phyloP scores from a whole-genome alignment of 768 basidiomycete genomes.

The Panellus pusillus region DNA sequence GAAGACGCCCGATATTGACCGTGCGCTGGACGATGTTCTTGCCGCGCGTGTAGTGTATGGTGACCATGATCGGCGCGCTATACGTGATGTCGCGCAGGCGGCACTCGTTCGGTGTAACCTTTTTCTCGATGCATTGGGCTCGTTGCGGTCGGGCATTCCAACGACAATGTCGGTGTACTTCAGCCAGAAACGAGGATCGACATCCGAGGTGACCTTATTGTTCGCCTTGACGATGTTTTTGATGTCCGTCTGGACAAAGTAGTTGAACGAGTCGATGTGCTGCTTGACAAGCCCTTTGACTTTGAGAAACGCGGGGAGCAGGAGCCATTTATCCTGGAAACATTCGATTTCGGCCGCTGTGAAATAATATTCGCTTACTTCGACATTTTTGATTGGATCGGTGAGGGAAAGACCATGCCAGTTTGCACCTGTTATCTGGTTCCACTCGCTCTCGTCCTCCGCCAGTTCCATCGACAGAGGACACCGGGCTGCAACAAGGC shows the following conservation, averaged over 20 bases:
- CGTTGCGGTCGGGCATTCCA: constrained; percentile 87
- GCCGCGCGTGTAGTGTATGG: constrained; percentile 92
- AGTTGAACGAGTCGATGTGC: constrained; percentile 98
- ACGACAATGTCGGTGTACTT: constrained; percentile 96
- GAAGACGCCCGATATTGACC: constrained; percentile 86
- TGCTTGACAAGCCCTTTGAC: constrained; percentile 99
- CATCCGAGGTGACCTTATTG: constrained; percentile 92
- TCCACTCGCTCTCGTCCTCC: constrained; percentile 54
- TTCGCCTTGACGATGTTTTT: constrained; percentile 95
- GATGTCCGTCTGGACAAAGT: constrained; percentile 96
- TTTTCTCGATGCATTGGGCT: constrained; percentile 77
- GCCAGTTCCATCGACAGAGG: constrained; percentile 11
- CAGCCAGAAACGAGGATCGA: constrained; percentile 95
- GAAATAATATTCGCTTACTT: constrained; percentile 54
- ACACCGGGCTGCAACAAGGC: neutral
- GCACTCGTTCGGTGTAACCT: constrained; percentile 95
- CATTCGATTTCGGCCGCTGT: constrained; percentile 3
- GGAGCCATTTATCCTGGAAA: constrained; percentile 93
- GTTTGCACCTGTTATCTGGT: constrained; percentile 49
- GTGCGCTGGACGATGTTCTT: constrained; percentile 85
- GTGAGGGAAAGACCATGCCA: constrained; percentile 82
- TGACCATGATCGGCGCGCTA: constrained; percentile 88
- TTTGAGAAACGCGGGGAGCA: constrained; percentile 93
- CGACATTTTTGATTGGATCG: constrained; percentile 87
- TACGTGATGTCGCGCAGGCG: constrained; percentile 95